phyloP scores from a whole-genome alignment of 2,329 filamentous ascomycete genomes.

The Neonectria punicea region DNA sequence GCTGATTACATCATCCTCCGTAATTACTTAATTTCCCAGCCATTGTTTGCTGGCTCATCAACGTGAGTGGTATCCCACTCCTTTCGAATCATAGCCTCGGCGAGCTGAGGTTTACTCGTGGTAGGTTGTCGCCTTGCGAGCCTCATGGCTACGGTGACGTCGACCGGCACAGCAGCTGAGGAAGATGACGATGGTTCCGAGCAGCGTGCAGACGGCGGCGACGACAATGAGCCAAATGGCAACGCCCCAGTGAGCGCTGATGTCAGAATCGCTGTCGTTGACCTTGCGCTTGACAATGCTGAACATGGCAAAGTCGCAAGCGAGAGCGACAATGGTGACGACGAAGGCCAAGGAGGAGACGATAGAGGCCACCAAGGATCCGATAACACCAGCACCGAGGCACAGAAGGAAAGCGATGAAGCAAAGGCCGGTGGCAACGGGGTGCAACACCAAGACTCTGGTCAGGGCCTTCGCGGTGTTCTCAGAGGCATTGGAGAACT shows the following conservation, averaged over 20 bases:
- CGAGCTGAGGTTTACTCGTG: slow-evolving; percentile 28
- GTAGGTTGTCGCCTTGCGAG: slow-evolving; percentile 43
- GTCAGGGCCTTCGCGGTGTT: slow-evolving; percentile 62
- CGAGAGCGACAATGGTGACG: slow-evolving; percentile 59
- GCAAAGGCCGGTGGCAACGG: slow-evolving; percentile 65
- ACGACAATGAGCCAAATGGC: slow-evolving; percentile 70
- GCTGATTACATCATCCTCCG: neutral
- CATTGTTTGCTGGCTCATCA: neutral
- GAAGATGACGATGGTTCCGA: slow-evolving; percentile 68
- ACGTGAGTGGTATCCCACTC: neutral
- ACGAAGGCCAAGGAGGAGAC: slow-evolving; percentile 62
- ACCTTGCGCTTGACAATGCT: slow-evolving; percentile 63
- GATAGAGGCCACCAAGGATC: slow-evolving; percentile 62
- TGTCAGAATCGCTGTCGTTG: slow-evolving; percentile 56
- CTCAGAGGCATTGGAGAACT: slow-evolving; percentile 55
- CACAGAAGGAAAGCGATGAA: slow-evolving; percentile 69
- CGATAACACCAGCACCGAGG: slow-evolving; percentile 62
- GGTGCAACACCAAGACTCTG: slow-evolving; percentile 70
- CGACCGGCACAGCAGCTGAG: slow-evolving; percentile 69
- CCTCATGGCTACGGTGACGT: slow-evolving; percentile 44
- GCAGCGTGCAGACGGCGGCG: slow-evolving; percentile 63
- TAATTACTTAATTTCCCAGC: neutral
- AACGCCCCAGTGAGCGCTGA: slow-evolving; percentile 60
- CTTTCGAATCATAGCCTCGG: neutral
- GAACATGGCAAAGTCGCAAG: slow-evolving; percentile 69